These are phyloP conservation scores for Leptosphaerulina australis DNA, from an alignment of 2,329 filamentous ascomycete genomes.

Conservation along the genomic window DNA sequence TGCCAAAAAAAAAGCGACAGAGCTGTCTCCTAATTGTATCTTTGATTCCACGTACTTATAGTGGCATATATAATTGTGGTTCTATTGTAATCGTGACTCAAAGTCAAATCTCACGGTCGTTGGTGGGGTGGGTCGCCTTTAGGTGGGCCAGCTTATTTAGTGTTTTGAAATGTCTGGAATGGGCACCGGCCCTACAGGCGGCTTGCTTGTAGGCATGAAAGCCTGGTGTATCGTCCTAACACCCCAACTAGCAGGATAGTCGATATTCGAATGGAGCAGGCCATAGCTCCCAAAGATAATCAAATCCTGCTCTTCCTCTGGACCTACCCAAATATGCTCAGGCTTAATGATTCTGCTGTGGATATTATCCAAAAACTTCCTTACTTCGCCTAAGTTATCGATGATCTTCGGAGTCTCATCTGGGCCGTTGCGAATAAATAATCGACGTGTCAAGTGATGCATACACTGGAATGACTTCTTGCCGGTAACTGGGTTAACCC, in stretches of 20 bases:
- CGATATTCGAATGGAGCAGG: not conserved
- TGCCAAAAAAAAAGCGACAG: too few relatives aligned
- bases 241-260: not conserved
- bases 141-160: too few relatives aligned
- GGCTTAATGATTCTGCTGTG: not conserved
- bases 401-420: not conserved
- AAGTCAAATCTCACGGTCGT: too few relatives aligned
- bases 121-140: too few relatives aligned
- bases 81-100: too few relatives aligned
- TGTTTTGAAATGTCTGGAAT: too few relatives aligned
- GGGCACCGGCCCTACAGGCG: too few relatives aligned
- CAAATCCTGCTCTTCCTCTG: not conserved
- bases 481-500: not conserved
- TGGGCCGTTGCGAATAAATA: not conserved
- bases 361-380: not conserved
- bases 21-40: too few relatives aligned
- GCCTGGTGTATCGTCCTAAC: not conserved
- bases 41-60: too few relatives aligned
- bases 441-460: not conserved
- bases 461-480: not conserved
- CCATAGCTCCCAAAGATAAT: not conserved
- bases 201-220: too few relatives aligned
- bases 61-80: too few relatives aligned
- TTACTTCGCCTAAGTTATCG: not conserved
- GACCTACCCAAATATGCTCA: not conserved